Conservation (phyloP, 768 basidiomycete genomes). For the Lactifluus volemus region DNA sequence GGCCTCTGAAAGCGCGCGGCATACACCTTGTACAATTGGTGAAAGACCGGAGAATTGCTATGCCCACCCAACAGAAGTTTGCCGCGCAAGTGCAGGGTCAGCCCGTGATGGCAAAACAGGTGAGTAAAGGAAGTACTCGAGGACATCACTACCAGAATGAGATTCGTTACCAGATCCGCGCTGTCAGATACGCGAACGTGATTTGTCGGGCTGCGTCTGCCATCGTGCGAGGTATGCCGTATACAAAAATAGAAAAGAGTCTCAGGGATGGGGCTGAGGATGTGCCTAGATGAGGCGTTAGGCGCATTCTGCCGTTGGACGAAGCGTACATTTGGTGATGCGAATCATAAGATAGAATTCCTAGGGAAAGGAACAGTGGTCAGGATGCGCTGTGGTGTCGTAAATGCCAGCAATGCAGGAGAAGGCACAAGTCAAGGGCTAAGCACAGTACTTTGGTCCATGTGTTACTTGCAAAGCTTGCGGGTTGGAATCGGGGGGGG, state of each 20-base stretch:
- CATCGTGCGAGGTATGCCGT: slow-evolving; percentile 7
- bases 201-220: not conserved
- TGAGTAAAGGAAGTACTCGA: slow-evolving; percentile 4
- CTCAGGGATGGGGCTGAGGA: slow-evolving; percentile 11
- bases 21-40: not conserved
- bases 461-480: slow-evolving; percentile 20
- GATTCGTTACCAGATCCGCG: slow-evolving; percentile 19
- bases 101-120: slow-evolving; percentile 19
- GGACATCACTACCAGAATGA: slow-evolving; percentile 13
- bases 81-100: slow-evolving; percentile 18
- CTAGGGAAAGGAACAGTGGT: slow-evolving; percentile 21
- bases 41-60: slow-evolving; percentile 18
- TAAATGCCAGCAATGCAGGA: slow-evolving; percentile 22
- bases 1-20: not conserved
- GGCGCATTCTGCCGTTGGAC: slow-evolving; percentile 16
- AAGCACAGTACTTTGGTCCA: slow-evolving; percentile 16
- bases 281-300: slow-evolving; percentile 1
- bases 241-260: not conserved
- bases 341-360: slow-evolving; percentile 11
- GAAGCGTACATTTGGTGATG: slow-evolving; percentile 12
- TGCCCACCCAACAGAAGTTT: slow-evolving; percentile 12
- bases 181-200: slow-evolving; percentile 2
- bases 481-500: slow-evolving; percentile 19
- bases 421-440: slow-evolving; percentile 21
- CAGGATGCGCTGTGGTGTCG: slow-evolving; percentile 15